A percentile compares a stretch with the other conserved stretches of the same genome.
Conservation (phyloP, 345 rosid genomes). For the Populus nigra region DNA sequence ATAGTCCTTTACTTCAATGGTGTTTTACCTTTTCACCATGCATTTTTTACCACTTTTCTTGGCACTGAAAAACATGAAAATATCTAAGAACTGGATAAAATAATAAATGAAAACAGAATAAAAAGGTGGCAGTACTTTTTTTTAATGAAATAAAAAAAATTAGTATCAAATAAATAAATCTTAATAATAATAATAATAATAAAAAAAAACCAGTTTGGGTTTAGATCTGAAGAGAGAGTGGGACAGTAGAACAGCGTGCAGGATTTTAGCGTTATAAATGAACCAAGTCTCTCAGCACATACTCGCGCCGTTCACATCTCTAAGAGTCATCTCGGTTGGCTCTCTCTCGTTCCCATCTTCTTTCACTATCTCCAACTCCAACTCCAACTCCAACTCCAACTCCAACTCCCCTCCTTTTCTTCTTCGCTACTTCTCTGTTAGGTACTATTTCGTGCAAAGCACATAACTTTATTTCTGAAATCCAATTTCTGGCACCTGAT, state of each 20-base stretch:
- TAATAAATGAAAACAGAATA: neutral
- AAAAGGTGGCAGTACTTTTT: neutral
- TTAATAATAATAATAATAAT: neutral
- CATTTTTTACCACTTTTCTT: neutral
- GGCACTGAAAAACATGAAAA: neutral
- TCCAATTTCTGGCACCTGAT: neutral
- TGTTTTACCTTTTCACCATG: too few species aligned
- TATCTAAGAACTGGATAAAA: neutral
- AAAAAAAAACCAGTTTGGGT: neutral
- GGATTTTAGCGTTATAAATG: conserved; percentile 14
- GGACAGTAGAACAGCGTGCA: too few species aligned
- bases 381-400: neutral
- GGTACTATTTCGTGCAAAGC: neutral
- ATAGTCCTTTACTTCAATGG: too few species aligned
- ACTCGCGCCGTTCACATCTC: conserved; percentile 14
- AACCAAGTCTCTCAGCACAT: conserved; percentile 5
- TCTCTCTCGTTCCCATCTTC: neutral
- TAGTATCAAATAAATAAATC: too few species aligned
- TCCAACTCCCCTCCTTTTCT: neutral
- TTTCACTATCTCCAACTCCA: neutral
- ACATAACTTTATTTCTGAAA: neutral
- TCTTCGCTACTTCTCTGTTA: neutral
- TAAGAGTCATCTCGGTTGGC: neutral
- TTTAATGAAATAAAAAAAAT: too few species aligned
- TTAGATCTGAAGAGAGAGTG: neutral